These are phyloP conservation scores for Crithidia expoeki DNA, from an alignment of 208 protist genomes.

Conservation along the genomic window DNA sequence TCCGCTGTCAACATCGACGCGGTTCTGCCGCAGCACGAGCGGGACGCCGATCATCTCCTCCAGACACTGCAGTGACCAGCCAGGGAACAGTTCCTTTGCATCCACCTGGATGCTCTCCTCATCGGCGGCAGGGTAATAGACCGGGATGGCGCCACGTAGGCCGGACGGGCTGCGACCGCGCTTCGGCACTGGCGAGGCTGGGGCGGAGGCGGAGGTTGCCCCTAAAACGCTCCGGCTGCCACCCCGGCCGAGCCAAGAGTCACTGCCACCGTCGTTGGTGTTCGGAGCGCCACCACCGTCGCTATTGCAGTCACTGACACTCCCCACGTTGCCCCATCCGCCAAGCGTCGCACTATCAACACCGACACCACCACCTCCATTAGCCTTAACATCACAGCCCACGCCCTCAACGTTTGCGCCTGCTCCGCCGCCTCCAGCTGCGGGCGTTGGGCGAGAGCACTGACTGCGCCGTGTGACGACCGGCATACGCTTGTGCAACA, in stretches of 20 bases:
- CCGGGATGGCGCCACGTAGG: conserved; percentile 7
- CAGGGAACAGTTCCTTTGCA: conserved; percentile 41
- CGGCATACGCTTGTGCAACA: conserved; percentile 35
- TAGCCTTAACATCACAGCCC: neutral
- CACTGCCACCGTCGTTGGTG: neutral
- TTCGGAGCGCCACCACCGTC: neutral
- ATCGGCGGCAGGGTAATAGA: conserved; percentile 28
- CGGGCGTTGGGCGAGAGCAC: neutral
- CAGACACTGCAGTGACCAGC: conserved; percentile 59
- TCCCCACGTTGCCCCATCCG: neutral
- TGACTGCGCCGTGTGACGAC: conserved; percentile 32
- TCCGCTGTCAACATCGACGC: conserved; percentile 33
- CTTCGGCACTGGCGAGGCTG: conserved; percentile 4
- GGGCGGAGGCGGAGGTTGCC: conserved; percentile 7
- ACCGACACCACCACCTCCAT: neutral
- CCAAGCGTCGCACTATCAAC: neutral
- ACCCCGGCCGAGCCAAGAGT: conserved; percentile 2
- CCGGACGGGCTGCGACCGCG: conserved; percentile 14
- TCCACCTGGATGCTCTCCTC: conserved; percentile 43
- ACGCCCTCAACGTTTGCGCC: neutral
- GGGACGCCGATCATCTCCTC: conserved; percentile 49
- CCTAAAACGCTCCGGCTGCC: conserved; percentile 5
- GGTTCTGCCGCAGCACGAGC: conserved; percentile 33
- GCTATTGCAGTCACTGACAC: conserved; percentile 1
- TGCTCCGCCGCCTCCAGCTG: neutral